These are phyloP conservation scores for Calocybe indica DNA, from an alignment of 768 basidiomycete genomes.

Conservation along the genomic window DNA sequence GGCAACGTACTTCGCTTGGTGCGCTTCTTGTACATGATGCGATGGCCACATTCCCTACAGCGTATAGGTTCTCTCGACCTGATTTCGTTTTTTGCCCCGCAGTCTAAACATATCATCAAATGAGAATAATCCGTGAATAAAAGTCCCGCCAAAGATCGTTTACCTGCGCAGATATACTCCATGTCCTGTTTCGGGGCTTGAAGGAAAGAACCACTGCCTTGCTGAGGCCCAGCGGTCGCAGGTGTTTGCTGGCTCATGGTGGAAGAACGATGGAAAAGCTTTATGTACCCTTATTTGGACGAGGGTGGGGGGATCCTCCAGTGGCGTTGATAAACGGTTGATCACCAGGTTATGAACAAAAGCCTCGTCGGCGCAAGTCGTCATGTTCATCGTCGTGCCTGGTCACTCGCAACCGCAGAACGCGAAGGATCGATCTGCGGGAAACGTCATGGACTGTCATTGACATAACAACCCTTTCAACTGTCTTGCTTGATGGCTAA, in stretches of 20 bases:
- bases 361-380: no score
- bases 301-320: no score
- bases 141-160: constrained; percentile 8
- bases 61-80: constrained; percentile 89
- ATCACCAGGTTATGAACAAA: no score
- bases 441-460: no score
- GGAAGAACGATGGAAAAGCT: constrained; percentile 8
- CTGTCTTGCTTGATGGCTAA: not conserved
- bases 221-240: constrained; percentile 13
- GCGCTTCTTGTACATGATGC: constrained; percentile 98
- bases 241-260: constrained; percentile 21
- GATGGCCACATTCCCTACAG: constrained; percentile 94
- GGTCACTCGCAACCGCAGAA: no score
- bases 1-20: constrained; percentile 78
- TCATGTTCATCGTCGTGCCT: no score
- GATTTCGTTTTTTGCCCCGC: constrained; percentile 89
- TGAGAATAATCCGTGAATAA: not conserved
- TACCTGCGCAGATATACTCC: constrained; percentile 87
- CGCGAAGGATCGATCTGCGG: no score
- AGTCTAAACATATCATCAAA: constrained; percentile 48
- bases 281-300: constrained; percentile 14
- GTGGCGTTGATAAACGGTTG: no score
- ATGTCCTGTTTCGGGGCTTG: constrained; percentile 52
- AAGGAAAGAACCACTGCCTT: constrained; percentile 21
- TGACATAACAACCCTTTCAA: no score